Evolutionary conservation across 2,329 filamentous ascomycete species (phyloP), one percentile per base, ranked within the genome.

Genomic region (Aspergillus terreus): DNA sequence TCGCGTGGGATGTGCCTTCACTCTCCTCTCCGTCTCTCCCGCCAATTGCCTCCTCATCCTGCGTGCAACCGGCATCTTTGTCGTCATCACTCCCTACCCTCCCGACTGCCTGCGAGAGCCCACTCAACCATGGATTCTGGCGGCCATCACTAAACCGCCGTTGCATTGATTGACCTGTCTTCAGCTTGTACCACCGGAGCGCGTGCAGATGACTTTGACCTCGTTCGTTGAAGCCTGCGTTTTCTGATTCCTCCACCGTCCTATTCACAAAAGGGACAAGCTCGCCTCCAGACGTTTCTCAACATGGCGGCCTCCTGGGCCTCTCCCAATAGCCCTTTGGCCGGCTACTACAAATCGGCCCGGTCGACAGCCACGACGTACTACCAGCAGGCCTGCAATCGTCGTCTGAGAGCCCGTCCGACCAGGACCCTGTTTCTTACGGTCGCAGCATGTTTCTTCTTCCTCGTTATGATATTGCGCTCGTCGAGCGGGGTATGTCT

Each of bases 401-500:
- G 53, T 53, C 64, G 66, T 23, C 60, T 62, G 15, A 60, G 66
- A 30, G 55, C 61, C 30, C 62, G 62, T 44, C 60, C 63, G 43
- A 53, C 57, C 12, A 65, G 62, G 49, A 46, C 60, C 36, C 36
- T 68, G 38, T 53, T 56, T 35, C 43, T 63, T 17, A 52, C 56
- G 27, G 40, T 54, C 21, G 53, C 50, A 15, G 47, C 64, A 44
- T 59, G 52, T 21, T 55, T 69, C 27, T 52, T 67, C n/a, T 30
- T 64, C 9, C 38, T 63, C n/a, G 35, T 65, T 11, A 51, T 57
- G 32, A 35, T 64, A 15, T 47, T 63, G 36, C 56, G 46, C 2
- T 56, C 57, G 5, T 58, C 63, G 17, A 55, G 51, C 17, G 51
- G 53, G 46, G 54, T 58, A 48, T 51, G 53, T 51, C 7, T 38